Conservation (phyloP, 2,329 filamentous ascomycete genomes). For the Exutisphaerella laricina region DNA sequence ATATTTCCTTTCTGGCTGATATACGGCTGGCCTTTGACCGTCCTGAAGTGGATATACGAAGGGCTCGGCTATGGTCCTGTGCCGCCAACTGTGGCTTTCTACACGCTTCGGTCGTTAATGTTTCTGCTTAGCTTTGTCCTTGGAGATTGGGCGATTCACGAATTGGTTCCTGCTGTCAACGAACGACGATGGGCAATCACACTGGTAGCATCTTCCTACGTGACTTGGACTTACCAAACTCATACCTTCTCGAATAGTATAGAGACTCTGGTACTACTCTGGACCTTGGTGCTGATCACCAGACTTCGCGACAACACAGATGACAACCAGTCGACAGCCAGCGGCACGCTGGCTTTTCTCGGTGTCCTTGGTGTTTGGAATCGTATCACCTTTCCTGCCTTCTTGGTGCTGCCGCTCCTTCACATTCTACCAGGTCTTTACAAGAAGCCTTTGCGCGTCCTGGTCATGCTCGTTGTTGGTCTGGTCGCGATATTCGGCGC, state of each 20-base stretch:
- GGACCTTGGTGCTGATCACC: conserved; percentile 87
- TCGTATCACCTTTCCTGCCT: conserved; percentile 94
- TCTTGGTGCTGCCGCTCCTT: conserved; percentile 76
- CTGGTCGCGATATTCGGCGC: conserved; percentile 67
- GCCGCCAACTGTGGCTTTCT: conserved; percentile 82
- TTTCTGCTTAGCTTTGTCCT: conserved; percentile 92
- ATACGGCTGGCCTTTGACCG: conserved; percentile 88
- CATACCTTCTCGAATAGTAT: conserved; percentile 98
- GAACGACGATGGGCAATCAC: conserved; percentile 68
- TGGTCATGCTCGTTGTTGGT: conserved; percentile 58
- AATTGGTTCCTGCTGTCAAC: conserved; percentile 72
- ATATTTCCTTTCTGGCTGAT: conserved; percentile 94
- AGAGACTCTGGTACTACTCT: conserved; percentile 86
- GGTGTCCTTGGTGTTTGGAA: conserved; percentile 88
- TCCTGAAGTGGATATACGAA: conserved; percentile 87
- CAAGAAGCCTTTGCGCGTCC: conserved; percentile 52
- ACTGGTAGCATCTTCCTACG: conserved; percentile 90
- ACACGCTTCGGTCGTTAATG: conserved; percentile 83
- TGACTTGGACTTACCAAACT: conserved; percentile 97
- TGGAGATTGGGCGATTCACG: conserved; percentile 95
- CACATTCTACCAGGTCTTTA: conserved; percentile 79
- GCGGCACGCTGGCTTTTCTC: conserved; percentile 71
- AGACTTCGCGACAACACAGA: conserved; percentile 77
- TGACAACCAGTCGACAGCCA: conserved; percentile 69
- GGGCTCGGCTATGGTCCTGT: conserved; percentile 75